Conservation (phyloP, 345 rosid species). For the Eucalyptus polyanthemos region DNA sequence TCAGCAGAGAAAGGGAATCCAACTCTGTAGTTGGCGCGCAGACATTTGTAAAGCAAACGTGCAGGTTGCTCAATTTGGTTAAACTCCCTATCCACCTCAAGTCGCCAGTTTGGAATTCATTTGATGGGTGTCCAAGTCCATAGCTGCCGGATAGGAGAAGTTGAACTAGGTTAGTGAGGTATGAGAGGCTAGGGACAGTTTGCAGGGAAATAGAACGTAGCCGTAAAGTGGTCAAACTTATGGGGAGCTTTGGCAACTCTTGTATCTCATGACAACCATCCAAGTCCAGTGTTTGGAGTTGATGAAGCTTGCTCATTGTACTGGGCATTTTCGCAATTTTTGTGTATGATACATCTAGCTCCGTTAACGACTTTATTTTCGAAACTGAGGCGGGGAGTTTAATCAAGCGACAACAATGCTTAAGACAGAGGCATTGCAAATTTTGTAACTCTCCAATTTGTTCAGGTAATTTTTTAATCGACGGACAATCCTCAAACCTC, state of each 20-base stretch:
- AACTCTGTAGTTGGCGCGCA: rapidly evolving
- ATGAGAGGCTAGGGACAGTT: no score
- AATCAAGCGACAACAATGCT: rapidly evolving
- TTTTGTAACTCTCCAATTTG: no score
- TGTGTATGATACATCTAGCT: rapidly evolving
- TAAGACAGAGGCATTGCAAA: rapidly evolving
- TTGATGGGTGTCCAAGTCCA: rapidly evolving
- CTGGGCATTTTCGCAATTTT: no score
- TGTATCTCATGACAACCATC: rapidly evolving
- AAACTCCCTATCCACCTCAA: rapidly evolving
- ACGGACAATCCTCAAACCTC: rapidly evolving
- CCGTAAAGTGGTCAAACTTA: neutral
- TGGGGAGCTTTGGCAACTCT: neutral
- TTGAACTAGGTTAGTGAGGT: rapidly evolving
- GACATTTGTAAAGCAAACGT: neutral
- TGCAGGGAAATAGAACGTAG: rapidly evolving
- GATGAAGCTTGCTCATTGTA: neutral
- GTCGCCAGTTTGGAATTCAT: neutral
- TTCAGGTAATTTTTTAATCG: no score
- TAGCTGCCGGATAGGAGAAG: rapidly evolving
- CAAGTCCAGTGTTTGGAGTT: neutral
- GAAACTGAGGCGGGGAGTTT: no score
- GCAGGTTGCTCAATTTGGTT: rapidly evolving
- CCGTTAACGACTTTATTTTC: no score
- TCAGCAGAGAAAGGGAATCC: neutral